phyloP scores from a whole-genome alignment of 345 rosid species.

The Cardamine occulta region DNA sequence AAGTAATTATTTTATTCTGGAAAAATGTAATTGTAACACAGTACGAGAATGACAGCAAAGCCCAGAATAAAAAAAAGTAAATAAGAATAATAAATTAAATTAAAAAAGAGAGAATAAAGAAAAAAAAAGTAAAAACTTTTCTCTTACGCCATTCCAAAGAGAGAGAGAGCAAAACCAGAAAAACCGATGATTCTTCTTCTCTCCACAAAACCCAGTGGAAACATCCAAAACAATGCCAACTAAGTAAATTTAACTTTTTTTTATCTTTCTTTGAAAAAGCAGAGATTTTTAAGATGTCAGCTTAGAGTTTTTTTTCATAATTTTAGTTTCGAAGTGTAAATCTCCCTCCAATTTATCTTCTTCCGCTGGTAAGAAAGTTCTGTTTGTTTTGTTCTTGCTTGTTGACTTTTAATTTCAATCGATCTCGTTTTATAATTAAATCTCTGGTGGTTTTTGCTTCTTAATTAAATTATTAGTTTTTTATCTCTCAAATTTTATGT shows the following conservation, averaged over 20 bases:
- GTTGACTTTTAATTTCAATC: not conserved
- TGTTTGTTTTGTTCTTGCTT: conserved; percentile 26
- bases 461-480: not conserved
- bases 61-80: not conserved
- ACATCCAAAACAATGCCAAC: conserved; percentile 26
- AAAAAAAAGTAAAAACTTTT: conserved; percentile 37
- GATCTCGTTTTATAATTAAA: not conserved
- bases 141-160: conserved; percentile 43
- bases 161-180: conserved; percentile 28
- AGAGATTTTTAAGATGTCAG: conserved; percentile 37
- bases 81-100: not conserved
- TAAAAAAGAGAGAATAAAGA: conserved; percentile 18
- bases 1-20: not conserved
- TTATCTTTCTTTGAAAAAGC: not conserved
- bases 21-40: conserved; percentile 30
- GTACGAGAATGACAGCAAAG: conserved; percentile 44
- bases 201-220: conserved; percentile 35
- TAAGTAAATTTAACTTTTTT: not conserved
- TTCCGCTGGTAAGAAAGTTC: conserved; percentile 40
- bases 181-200: conserved; percentile 38
- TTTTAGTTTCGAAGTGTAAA: conserved; percentile 15
- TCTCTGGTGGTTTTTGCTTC: not conserved
- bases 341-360: conserved; percentile 9
- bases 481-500: not conserved
- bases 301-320: conserved; percentile 39